Base-by-base conservation (phyloP, 2,329 filamentous ascomycete genomes). In the Sarocladium brachiariae region DNA sequence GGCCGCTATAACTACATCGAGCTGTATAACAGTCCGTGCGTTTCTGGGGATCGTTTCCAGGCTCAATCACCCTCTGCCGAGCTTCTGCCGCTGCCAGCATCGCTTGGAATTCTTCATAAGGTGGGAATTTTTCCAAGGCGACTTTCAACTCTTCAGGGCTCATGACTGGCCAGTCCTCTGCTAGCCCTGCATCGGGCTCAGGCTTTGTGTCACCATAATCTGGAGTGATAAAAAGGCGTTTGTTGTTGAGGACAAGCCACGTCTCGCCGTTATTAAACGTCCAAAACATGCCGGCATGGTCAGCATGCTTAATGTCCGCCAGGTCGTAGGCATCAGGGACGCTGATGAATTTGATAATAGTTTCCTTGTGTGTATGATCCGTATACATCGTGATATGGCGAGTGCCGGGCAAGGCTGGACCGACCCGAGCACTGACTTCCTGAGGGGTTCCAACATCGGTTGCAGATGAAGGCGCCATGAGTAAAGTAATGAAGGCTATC, bases 301-400 rank as follows among this genome's bases (percentile, higher is more conserved):
- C 38, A 23, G 38, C 38, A 43, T 43, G 38, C 38, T 43, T 25
- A 4, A 43, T 23, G 23, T 43, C 38, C 23, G 11, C n/a, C 11
- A 43, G 11, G 7, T 43, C 38, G n/a, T 43, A 43, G 8, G 18
- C 18, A 23, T 43, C 38, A 7, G 38, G 38, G 38, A 43, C 38
- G 38, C 23, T 43, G 19, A 43, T 23, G 18, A 43, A 43, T 43
- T 43, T 43, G 18, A 43, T 25, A 23, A 43, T 25, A 23, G 38
- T 43, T 4, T 43, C 23, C 4, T n/a, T 13, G 18, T 43, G 18
- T 18, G 6, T 43, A 7, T 43, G 8, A 25, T 43, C 38, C 18
- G 38, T 43, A 23, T 25, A 43, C 38, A 43, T 43, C 19, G 38
- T 43, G 23, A 43, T 43, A n/a, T 43, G 38, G 10, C 38, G 38